These are phyloP conservation scores for Chaetomiaceae sp. DNA, from an alignment of 2,329 filamentous ascomycete species.

Conservation along the genomic window DNA sequence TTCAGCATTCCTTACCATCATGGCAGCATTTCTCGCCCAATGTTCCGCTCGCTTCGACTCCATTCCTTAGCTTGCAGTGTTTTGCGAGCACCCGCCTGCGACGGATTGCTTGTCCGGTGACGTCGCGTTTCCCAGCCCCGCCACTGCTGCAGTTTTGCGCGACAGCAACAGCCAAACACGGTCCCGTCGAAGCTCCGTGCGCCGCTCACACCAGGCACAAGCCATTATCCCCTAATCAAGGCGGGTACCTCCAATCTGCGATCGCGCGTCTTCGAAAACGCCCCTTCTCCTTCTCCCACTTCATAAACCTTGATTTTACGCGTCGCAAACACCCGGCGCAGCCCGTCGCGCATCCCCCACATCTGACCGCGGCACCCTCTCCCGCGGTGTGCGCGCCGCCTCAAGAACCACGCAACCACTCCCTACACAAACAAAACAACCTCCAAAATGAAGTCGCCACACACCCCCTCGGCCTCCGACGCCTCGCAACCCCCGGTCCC, in stretches of 20 bases:
- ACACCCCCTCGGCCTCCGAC: slow-evolving; percentile 19
- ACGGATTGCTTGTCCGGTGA: not conserved
- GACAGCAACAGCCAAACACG: not conserved
- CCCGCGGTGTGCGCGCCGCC: not conserved
- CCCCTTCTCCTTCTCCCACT: not conserved
- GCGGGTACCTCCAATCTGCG: too few species aligned
- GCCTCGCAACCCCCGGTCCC: slow-evolving; percentile 43
- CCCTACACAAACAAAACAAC: not conserved
- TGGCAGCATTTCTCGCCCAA: not conserved
- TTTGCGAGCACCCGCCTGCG: not conserved
- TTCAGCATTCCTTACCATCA: not conserved
- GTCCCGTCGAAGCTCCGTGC: too few species aligned
- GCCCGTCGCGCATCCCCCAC: not conserved
- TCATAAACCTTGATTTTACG: not conserved
- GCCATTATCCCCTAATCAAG: too few species aligned
- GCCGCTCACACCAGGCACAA: too few species aligned
- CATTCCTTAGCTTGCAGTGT: not conserved
- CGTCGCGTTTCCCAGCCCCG: not conserved
- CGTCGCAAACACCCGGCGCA: too few species aligned
- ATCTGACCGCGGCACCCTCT: not conserved
- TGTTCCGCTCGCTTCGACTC: not conserved
- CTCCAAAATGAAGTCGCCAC: slow-evolving; percentile 14
- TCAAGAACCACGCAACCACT: not conserved
- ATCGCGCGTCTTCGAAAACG: too few species aligned
- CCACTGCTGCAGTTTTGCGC: not conserved